A percentile compares a stretch with the other conserved stretches of the same genome.
phyloP scores from a whole-genome alignment of 495 filamentous ascomycete genomes.

The Aspergillus sclerotiicarbonarius region DNA sequence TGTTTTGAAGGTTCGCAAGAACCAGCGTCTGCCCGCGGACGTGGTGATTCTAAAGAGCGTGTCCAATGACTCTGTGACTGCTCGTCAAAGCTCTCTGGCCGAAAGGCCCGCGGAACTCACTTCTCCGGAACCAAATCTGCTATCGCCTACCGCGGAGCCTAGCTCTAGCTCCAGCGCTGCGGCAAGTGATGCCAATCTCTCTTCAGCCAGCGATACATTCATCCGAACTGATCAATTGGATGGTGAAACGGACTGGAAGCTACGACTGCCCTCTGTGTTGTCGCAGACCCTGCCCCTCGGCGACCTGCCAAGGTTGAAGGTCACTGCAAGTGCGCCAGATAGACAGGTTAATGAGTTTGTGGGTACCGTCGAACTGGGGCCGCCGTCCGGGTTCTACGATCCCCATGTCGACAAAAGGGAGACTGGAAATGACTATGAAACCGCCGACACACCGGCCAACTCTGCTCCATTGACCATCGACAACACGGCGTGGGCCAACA shows the following conservation, averaged over 20 bases:
- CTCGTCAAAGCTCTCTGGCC: constrained; percentile 20
- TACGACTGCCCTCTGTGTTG: constrained; percentile 79
- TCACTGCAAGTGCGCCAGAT: constrained; percentile 85
- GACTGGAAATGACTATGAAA: constrained; percentile 21
- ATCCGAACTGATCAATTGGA: constrained; percentile 97
- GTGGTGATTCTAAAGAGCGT: constrained; percentile 88
- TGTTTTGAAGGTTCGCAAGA: constrained; percentile 84
- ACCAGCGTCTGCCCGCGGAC: constrained; percentile 90
- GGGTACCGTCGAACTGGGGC: constrained; percentile 70
- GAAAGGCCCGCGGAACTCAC: constrained; percentile 25
- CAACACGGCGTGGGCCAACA: constrained; percentile 99
- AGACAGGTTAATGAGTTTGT: constrained; percentile 91
- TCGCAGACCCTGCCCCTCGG: constrained; percentile 69
- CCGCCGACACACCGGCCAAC: constrained; percentile 31
- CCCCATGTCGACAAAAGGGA: constrained; percentile 42
- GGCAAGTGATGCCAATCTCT: constrained; percentile 15
- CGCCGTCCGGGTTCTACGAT: constrained; percentile 40
- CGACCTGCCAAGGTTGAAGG: constrained; percentile 68
- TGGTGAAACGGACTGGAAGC: constrained; percentile 98
- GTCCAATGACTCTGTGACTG: constrained; percentile 54
- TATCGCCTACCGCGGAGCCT: constrained; percentile 13
- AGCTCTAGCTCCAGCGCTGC: constrained; percentile 10
- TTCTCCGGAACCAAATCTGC: constrained; percentile 19
- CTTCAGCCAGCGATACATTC: constrained; percentile 77
- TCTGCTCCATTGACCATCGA: constrained; percentile 84